phyloP scores from a whole-genome alignment of 257 asterid genomes.

The Solanum corneliomulleri region DNA sequence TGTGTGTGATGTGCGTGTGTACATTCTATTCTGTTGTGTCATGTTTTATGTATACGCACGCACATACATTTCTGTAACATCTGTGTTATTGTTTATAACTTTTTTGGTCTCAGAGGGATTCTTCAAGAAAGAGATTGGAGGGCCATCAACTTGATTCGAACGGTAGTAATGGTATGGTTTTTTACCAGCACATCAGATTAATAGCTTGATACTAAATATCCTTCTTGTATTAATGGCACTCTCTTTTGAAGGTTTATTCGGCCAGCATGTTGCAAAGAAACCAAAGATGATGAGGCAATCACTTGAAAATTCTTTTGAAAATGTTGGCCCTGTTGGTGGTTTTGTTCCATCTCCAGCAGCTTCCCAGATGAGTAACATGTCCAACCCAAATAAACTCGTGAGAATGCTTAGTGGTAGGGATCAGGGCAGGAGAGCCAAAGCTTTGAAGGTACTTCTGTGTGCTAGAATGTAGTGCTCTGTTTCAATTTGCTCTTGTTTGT shows the following conservation, averaged over 20 bases:
- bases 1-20: background rate
- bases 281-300: slow-evolving; percentile 65
- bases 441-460: slow-evolving; percentile 51
- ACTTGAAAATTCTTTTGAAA: slow-evolving; percentile 63
- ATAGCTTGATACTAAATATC: slow-evolving; percentile 1
- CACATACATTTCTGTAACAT: background rate
- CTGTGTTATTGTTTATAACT: background rate
- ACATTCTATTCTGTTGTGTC: background rate
- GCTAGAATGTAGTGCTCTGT: background rate
- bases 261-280: slow-evolving; percentile 64
- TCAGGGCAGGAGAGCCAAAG: slow-evolving; percentile 69
- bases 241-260: slow-evolving; percentile 57
- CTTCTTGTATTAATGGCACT: slow-evolving; percentile 4
- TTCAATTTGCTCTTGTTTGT: background rate
- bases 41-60: background rate
- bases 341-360: slow-evolving; percentile 79
- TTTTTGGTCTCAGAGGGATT: slow-evolving; percentile 54
- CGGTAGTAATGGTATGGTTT: slow-evolving; percentile 51
- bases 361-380: slow-evolving; percentile 84
- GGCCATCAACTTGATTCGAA: slow-evolving; percentile 58
- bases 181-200: background rate
- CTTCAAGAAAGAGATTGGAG: slow-evolving; percentile 53
- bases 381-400: slow-evolving; percentile 57
- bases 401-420: slow-evolving; percentile 81
- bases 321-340: slow-evolving; percentile 42